Percentiles rank a stretch among this genome's conserved stretches.
phyloP scores from a whole-genome alignment of 1,284 basidiomycete species.

The Tylopilus orsonianus region DNA sequence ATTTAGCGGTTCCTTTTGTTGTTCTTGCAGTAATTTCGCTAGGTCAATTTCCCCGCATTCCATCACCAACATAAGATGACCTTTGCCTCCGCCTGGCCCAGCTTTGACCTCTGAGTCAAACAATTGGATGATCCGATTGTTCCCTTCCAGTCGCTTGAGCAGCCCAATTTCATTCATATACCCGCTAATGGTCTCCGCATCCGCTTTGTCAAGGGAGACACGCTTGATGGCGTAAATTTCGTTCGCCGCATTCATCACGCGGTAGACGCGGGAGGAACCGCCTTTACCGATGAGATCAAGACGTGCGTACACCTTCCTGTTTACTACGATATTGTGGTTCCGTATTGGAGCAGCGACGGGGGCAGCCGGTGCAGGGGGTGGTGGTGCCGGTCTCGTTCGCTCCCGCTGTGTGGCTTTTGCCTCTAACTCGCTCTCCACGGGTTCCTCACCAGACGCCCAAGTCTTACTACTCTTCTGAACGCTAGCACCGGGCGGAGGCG shows the following conservation, averaged over 20 bases:
- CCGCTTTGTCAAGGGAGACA: conserved; percentile 82
- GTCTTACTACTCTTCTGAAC: conserved; percentile 40
- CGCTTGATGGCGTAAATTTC: conserved; percentile 88
- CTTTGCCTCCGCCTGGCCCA: conserved; percentile 62
- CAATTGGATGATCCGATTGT: conserved; percentile 85
- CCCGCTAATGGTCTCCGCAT: conserved; percentile 83
- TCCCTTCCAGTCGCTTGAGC: conserved; percentile 83
- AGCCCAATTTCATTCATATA: conserved; percentile 94
- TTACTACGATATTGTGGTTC: conserved; percentile 44
- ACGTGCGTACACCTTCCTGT: conserved; percentile 78
- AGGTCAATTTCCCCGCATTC: conserved; percentile 93
- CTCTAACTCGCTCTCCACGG: conserved; percentile 31
- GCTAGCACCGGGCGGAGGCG: conserved; percentile 20
- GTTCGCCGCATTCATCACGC: conserved; percentile 75
- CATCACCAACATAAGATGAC: conserved; percentile 81
- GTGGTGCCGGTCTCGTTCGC: conserved; percentile 26
- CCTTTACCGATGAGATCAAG: conserved; percentile 89
- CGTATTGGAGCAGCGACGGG: conserved; percentile 29
- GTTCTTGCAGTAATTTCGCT: conserved; percentile 77
- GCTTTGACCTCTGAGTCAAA: conserved; percentile 82
- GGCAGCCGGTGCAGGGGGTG: conserved; percentile 22
- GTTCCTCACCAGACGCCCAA: conserved; percentile 48
- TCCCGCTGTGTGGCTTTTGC: conserved; percentile 26
- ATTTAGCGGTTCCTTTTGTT: conserved; percentile 79
- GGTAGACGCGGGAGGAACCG: conserved; percentile 91